Evolutionary conservation across 139 green algal genomes (phyloP).

Genomic region (Micromonas pusilla): DNA sequence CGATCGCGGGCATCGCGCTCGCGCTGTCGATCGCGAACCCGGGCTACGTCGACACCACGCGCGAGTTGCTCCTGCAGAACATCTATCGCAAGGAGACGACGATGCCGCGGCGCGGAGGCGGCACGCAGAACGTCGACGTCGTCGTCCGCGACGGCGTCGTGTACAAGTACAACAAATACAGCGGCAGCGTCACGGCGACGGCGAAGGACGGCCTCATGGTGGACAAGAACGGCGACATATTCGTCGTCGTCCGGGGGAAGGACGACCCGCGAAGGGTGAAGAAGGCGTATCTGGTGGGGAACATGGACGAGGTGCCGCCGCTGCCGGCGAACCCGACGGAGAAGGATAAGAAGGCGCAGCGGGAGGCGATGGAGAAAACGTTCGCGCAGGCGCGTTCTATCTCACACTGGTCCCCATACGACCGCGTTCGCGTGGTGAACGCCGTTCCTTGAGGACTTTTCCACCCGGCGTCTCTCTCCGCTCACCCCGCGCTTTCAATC

Average conservation of each 20-base stretch:
- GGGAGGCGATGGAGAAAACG: conserved; percentile 8
- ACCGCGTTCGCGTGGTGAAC: no score
- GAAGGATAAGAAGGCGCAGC: background rate
- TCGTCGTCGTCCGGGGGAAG: background rate
- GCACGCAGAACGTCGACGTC: no score
- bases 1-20: background rate
- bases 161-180: background rate
- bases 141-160: background rate
- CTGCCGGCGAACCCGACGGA: conserved; percentile 5
- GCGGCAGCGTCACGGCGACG: background rate
- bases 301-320: conserved; percentile 18
- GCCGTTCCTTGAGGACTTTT: no score
- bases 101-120: no score
- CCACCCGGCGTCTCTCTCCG: no score
- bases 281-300: conserved; percentile 10
- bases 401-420: no score
- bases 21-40: background rate
- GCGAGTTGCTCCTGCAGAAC: background rate
- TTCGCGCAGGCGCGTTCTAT: background rate
- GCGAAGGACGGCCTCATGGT: conserved; percentile 4
- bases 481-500: no score
- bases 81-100: background rate
- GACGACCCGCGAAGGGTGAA: background rate
- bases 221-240: background rate
- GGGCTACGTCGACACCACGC: background rate